Percentiles rank a stretch among this genome's conserved stretches.
These are phyloP conservation scores for Closterium sp. DNA, from an alignment of 139 green algal genomes.

Conservation along the genomic window DNA sequence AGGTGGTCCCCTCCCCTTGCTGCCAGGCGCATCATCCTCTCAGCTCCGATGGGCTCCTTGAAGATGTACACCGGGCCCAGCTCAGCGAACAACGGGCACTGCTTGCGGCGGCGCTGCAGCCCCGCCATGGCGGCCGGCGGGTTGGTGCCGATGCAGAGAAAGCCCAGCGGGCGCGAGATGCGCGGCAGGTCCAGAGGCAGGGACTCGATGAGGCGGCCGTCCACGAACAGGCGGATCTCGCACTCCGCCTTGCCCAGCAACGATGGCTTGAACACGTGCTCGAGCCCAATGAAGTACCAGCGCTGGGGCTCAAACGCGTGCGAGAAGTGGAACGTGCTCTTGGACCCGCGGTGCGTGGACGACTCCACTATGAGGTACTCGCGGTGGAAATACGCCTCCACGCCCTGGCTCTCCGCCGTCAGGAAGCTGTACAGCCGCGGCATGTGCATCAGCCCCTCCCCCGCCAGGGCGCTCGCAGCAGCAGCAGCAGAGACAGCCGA, in stretches of 20 bases:
- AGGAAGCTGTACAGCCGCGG: conserved; percentile 56
- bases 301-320: conserved; percentile 34
- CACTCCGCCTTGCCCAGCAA: conserved; percentile 24
- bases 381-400: conserved; percentile 57
- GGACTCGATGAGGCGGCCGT: conserved; percentile 48
- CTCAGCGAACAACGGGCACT: conserved; percentile 55
- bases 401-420: conserved; percentile 38
- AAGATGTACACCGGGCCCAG: conserved; percentile 60
- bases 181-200: conserved; percentile 41
- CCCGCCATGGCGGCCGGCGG: conserved; percentile 56
- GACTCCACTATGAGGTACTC: conserved; percentile 52
- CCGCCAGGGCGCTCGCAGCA: conserved; percentile 28
- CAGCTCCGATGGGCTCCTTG: conserved; percentile 50
- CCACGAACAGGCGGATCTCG: conserved; percentile 52
- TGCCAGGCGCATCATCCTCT: conserved; percentile 36
- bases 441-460: conserved; percentile 50
- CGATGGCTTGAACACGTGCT: conserved; percentile 37
- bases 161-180: conserved; percentile 39
- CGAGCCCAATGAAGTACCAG: conserved; percentile 51
- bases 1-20: conserved; percentile 33
- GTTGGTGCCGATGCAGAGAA: conserved; percentile 58
- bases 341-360: neutral
- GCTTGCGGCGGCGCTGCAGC: conserved; percentile 43
- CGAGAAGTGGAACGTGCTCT: conserved; percentile 49
- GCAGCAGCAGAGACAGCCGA: conserved; percentile 19